These are phyloP conservation scores for Diplodia mutila DNA, from an alignment of 2,329 filamentous ascomycete genomes.

Conservation along the genomic window DNA sequence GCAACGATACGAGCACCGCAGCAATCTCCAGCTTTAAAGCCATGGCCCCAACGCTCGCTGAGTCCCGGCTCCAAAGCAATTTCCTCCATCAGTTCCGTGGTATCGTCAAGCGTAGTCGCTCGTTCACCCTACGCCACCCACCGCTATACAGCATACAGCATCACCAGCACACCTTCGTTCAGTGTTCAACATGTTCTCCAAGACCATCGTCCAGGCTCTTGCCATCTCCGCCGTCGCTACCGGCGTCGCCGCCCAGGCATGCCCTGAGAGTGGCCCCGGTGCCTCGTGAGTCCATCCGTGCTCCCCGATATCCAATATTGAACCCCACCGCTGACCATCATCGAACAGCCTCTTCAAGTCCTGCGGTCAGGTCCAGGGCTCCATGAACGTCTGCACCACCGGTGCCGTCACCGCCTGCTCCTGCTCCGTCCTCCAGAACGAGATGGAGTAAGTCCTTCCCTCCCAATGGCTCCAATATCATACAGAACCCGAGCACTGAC, in stretches of 20 bases:
- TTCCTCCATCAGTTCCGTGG: conserved; percentile 2
- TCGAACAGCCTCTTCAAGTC: conserved; percentile 2
- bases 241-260: conserved; percentile 2
- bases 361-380: conserved; percentile 20
- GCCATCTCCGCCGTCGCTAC: conserved; percentile 5
- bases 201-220: conserved; percentile 4
- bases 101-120: conserved; percentile 10
- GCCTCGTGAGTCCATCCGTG: conserved; percentile 1
- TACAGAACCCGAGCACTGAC: neutral
- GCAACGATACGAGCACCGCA: conserved; percentile 11
- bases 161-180: neutral
- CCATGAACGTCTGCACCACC: conserved; percentile 24
- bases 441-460: conserved; percentile 1
- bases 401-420: conserved; percentile 20
- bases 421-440: conserved; percentile 8
- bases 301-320: neutral
- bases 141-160: neutral
- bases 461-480: neutral
- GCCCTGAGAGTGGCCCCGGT: neutral
- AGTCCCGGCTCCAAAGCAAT: neutral
- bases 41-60: conserved; percentile 8
- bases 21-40: conserved; percentile 24
- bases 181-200: conserved; percentile 15
- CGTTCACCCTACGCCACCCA: conserved; percentile 6
- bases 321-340: neutral